A percentile compares a stretch with the other conserved stretches of the same genome.
phyloP scores from a whole-genome alignment of 2,329 filamentous ascomycete species.

The Venturia asperata region DNA sequence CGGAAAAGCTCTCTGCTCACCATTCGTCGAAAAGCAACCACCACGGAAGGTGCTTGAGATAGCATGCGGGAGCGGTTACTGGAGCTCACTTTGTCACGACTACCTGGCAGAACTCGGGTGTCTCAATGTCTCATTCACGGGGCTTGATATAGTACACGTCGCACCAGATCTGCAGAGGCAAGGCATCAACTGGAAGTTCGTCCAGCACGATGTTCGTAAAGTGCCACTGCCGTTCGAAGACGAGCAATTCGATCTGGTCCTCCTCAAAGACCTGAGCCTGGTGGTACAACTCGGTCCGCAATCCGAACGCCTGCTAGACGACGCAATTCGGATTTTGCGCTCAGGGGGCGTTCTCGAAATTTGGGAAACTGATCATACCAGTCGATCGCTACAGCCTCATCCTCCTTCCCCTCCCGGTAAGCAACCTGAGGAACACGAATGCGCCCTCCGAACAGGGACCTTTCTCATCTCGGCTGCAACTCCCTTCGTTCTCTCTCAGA shows the following conservation, averaged over 20 bases:
- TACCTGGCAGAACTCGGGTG: conserved; percentile 65
- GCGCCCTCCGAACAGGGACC: conserved; percentile 64
- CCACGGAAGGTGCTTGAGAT: conserved; percentile 76
- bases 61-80: conserved; percentile 80
- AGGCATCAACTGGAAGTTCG: conserved; percentile 80
- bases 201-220: conserved; percentile 76
- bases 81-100: conserved; percentile 81
- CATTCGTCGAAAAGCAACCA: conserved; percentile 56
- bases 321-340: conserved; percentile 68
- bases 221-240: conserved; percentile 70
- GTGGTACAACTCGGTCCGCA: conserved; percentile 52
- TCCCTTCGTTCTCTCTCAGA: conserved; percentile 71
- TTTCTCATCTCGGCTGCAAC: conserved; percentile 79
- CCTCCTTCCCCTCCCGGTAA: conserved; percentile 49
- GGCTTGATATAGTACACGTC: conserved; percentile 71
- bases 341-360: conserved; percentile 76
- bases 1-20: conserved; percentile 70
- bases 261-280: conserved; percentile 76
- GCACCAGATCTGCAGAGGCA: conserved; percentile 58
- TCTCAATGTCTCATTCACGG: conserved; percentile 66
- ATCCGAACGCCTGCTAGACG: conserved; percentile 55
- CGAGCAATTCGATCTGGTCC: conserved; percentile 78
- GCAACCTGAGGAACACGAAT: conserved; percentile 55
- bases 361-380: conserved; percentile 81
- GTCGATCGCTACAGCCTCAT: conserved; percentile 77